Conservation (phyloP, 2,329 filamentous ascomycete species). For the Cordyceps militaris region DNA sequence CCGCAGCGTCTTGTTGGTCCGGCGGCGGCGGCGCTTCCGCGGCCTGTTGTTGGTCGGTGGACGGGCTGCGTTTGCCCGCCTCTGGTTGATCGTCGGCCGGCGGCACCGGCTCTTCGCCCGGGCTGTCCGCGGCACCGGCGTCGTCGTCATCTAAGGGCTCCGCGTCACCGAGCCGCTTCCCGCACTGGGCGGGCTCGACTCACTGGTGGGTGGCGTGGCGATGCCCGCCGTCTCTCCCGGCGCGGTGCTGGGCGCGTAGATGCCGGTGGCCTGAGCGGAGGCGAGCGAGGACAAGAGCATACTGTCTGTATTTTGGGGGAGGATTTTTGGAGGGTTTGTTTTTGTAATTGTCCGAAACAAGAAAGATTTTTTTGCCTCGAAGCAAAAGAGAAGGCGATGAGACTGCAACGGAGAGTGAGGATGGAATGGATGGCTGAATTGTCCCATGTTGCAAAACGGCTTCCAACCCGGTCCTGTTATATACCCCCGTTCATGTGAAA, state of each 20-base stretch:
- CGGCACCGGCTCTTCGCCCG: background rate
- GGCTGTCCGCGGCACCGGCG: background rate
- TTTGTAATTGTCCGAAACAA: background rate
- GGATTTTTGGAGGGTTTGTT: background rate
- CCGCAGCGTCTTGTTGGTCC: too few species aligned
- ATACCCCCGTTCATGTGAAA: background rate
- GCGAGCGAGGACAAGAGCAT: constrained; percentile 3
- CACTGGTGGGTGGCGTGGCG: background rate
- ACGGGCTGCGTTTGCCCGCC: too few species aligned
- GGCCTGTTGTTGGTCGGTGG: too few species aligned
- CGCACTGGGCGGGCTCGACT: constrained; percentile 1
- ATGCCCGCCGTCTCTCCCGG: background rate
- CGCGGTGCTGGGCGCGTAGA: background rate
- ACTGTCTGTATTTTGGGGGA: background rate
- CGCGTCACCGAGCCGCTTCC: background rate
- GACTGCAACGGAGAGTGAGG: too few species aligned
- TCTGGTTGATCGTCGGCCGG: background rate
- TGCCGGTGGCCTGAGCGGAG: background rate
- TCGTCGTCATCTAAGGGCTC: background rate
- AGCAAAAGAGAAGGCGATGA: background rate
- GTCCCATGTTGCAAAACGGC: background rate
- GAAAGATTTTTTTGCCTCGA: too few species aligned
- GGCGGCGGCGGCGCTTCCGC: too few species aligned
- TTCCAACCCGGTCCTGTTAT: background rate
- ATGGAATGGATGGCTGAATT: too few species aligned